phyloP scores from a whole-genome alignment of 2,329 filamentous ascomycete species.

The Drechslerella dactyloides region DNA sequence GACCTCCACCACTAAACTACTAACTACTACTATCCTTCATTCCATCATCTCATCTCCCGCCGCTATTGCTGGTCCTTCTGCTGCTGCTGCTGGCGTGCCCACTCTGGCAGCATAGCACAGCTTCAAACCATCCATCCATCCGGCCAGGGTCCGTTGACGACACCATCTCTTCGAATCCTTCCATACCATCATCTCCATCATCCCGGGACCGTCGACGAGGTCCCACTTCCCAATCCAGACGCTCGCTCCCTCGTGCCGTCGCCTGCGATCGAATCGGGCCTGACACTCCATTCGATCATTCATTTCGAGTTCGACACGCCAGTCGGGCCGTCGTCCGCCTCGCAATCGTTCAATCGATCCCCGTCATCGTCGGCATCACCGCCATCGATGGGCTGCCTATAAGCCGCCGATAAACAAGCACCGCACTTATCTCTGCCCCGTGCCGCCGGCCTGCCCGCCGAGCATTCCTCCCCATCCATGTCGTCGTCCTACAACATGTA shows the following conservation, averaged over 20 bases:
- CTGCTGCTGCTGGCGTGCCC: not conserved
- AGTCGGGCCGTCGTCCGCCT: too few relatives aligned
- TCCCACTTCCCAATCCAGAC: not conserved
- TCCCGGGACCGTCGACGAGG: not conserved
- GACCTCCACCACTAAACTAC: too few relatives aligned
- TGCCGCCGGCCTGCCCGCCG: not conserved
- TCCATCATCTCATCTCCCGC: not conserved
- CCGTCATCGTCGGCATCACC: constrained; percentile 2
- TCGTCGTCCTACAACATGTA: constrained; percentile 44
- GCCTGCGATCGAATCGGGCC: not conserved
- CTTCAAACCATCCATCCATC: too few relatives aligned
- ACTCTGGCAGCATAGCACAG: not conserved
- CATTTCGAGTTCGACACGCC: not conserved
- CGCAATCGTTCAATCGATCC: not conserved
- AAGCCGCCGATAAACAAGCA: constrained; percentile 17
- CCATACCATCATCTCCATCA: not conserved
- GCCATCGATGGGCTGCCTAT: constrained; percentile 28
- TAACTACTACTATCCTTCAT: not conserved
- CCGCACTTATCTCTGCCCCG: not conserved
- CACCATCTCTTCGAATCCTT: not conserved
- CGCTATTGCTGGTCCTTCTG: not conserved
- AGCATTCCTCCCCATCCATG: constrained; percentile 13
- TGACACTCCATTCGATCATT: not conserved
- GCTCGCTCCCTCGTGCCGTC: not conserved
- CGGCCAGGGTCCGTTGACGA: not conserved